Percentiles rank a stretch among this genome's conserved stretches.
phyloP scores from a whole-genome alignment of 257 asterid genomes.

The Primulina eburnea region DNA sequence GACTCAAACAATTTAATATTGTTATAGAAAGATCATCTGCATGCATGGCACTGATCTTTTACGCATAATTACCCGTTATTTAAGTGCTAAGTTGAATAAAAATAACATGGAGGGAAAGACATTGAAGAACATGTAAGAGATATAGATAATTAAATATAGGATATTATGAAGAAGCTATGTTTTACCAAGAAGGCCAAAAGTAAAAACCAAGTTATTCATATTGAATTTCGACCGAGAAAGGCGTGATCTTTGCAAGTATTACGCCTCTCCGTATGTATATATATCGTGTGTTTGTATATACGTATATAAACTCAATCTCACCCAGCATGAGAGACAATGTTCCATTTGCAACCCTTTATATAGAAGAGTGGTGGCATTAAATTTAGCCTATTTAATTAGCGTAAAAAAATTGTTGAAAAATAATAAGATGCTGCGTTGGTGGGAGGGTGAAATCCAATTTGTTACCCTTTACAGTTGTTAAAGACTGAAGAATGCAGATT shows the following conservation, averaged over 20 bases:
- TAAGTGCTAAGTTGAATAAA: background rate
- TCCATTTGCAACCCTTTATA: conserved; percentile 29
- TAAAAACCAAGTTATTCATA: conserved; percentile 35
- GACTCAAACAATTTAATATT: background rate
- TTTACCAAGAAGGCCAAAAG: conserved; percentile 44
- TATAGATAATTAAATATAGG: background rate
- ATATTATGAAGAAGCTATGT: background rate
- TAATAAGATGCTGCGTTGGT: conserved; percentile 14
- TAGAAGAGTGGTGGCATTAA: conserved; percentile 27
- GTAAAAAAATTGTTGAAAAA: background rate
- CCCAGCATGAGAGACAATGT: conserved; percentile 10
- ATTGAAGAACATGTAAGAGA: background rate
- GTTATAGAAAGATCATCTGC: conserved; percentile 6
- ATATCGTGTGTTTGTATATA: background rate
- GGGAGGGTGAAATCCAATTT: conserved; percentile 25
- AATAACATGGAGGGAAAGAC: background rate
- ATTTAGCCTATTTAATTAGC: conserved; percentile 1
- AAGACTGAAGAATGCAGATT: conserved; percentile 25
- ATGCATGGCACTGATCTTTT: conserved; percentile 33
- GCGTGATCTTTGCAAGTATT: background rate
- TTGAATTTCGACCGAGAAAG: background rate
- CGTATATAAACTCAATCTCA: background rate
- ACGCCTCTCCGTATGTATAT: background rate
- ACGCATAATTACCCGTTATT: background rate
- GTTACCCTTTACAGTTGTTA: conserved; percentile 42